These are phyloP conservation scores for Postia placenta DNA, from an alignment of 768 basidiomycete species.

Conservation along the genomic window DNA sequence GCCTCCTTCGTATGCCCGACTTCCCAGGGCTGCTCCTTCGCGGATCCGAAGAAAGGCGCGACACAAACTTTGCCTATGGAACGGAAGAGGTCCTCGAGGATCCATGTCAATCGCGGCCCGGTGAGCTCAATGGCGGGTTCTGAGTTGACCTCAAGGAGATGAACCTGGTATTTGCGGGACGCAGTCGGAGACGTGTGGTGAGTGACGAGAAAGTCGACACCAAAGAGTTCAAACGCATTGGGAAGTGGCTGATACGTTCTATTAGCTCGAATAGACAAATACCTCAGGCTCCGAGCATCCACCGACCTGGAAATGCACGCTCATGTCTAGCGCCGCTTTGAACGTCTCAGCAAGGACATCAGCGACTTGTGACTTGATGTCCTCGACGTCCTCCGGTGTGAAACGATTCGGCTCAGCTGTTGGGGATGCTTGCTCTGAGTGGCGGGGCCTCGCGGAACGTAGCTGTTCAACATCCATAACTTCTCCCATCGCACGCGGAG, in stretches of 20 bases:
- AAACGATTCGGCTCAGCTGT: conserved; percentile 17
- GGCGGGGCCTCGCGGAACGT: neutral
- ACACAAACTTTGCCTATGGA: conserved; percentile 65
- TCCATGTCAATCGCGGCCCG: conserved; percentile 73
- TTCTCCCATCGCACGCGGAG: conserved; percentile 10
- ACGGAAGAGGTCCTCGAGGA: conserved; percentile 75
- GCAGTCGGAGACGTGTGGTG: conserved; percentile 24
- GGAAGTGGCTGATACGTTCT: conserved; percentile 77
- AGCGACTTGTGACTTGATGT: conserved; percentile 57
- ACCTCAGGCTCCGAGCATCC: no score
- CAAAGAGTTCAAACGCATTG: conserved; percentile 94
- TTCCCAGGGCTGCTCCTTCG: conserved; percentile 30
- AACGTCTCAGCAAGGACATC: conserved; percentile 74
- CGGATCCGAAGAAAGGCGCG: conserved; percentile 50
- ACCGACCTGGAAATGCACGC: conserved; percentile 78
- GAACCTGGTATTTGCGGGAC: conserved; percentile 44
- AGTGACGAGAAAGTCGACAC: conserved; percentile 84
- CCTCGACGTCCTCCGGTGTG: conserved; percentile 33
- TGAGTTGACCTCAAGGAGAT: conserved; percentile 87
- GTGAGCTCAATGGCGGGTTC: conserved; percentile 96
- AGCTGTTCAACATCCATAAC: conserved; percentile 8
- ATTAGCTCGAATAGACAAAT: neutral
- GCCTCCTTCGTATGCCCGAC: conserved; percentile 48
- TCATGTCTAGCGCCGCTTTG: conserved; percentile 76
- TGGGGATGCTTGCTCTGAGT: neutral